Evolutionary conservation across 2,329 filamentous ascomycete genomes (phyloP), one percentile per base, ranked within the genome.

Genomic region (Raffaelea arxii): DNA sequence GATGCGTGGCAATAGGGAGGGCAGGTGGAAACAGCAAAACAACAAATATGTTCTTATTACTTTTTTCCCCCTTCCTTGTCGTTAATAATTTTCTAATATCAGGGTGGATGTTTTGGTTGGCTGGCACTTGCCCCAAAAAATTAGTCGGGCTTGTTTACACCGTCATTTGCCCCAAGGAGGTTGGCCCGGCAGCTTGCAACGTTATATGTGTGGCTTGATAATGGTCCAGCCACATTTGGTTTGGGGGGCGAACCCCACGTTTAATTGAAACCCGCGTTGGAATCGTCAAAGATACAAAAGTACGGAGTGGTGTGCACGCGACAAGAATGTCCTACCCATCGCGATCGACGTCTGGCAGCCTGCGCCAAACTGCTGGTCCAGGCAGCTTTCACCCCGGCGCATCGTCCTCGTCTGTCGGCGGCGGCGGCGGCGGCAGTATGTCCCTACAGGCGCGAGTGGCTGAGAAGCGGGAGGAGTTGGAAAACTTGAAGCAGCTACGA

Each of bases 391-490:
- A 57, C 48, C 64, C 69, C n/a, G n/a, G n/a, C n/a, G n/a, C n/a
- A 4, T 63, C 66, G 24, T 68, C 71, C 44, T 61, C 49, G 7
- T 36, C 46, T 24, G 41, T 64, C 4, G 75, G 78, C 41, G n/a
- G n/a, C n/a, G n/a, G n/a, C n/a, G n/a, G n/a, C n/a, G n/a, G n/a
- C n/a, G n/a, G n/a, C n/a, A n/a, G n/a, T n/a, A 82, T 86, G 62
- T 85, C 85, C 79, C 70, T 92, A 16, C 67, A 85, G 44, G 78
- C 84, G 39, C 82, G 86, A 53, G 88, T 94, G 60, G 80, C 85
- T 53, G 86, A 92, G 67, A 94, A 94, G 71, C 88, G 85, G 63
- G 79, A 81, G 46, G 87, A 94, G 63, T 74, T 94, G 6, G 84
- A 89, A 55, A 86, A 81, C 56, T 70, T 92, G 48, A 84, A 79